phyloP scores from a whole-genome alignment of 1,284 basidiomycete genomes.

The Ganoderma resinaceum region DNA sequence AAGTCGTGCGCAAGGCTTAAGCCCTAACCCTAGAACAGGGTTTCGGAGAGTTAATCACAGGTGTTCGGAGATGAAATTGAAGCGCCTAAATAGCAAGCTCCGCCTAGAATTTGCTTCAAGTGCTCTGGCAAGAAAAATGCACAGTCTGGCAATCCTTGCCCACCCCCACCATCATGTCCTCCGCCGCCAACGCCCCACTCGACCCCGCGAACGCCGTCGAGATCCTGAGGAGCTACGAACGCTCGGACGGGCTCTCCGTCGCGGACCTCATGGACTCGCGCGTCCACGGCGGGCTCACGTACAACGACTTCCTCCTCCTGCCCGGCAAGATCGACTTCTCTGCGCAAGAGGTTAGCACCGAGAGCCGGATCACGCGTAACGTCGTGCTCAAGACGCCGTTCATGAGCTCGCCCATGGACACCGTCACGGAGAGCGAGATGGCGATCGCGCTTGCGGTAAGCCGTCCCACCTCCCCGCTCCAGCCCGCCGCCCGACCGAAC shows the following conservation, averaged over 20 bases:
- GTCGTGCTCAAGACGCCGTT: conserved; percentile 96
- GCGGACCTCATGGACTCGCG: conserved; percentile 91
- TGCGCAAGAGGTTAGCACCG: conserved; percentile 82
- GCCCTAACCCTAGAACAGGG: conserved; percentile 19
- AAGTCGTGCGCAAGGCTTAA: background rate
- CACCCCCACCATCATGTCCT: conserved; percentile 37
- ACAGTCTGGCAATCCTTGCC: conserved; percentile 34
- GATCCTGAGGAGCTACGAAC: conserved; percentile 76
- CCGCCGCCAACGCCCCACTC: conserved; percentile 50
- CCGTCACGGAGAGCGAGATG: conserved; percentile 98
- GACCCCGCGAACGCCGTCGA: conserved; percentile 73
- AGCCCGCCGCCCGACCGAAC: conserved; percentile 29
- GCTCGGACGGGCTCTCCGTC: conserved; percentile 88
- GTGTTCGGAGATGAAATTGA: too few species aligned
- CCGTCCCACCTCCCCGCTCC: conserved; percentile 29
- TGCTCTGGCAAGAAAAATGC: conserved; percentile 22
- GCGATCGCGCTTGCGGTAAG: conserved; percentile 93
- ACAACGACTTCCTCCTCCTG: conserved; percentile 93
- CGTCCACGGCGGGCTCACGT: conserved; percentile 93
- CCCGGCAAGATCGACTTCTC: conserved; percentile 98
- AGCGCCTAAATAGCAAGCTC: conserved; percentile 11
- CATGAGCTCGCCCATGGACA: conserved; percentile 99
- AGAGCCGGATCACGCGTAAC: conserved; percentile 91
- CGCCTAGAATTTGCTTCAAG: conserved; percentile 21
- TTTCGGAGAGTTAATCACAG: background rate